These are phyloP conservation scores for Osmozyma mogii DNA, from an alignment of 805 yeast genomes.

Conservation along the genomic window DNA sequence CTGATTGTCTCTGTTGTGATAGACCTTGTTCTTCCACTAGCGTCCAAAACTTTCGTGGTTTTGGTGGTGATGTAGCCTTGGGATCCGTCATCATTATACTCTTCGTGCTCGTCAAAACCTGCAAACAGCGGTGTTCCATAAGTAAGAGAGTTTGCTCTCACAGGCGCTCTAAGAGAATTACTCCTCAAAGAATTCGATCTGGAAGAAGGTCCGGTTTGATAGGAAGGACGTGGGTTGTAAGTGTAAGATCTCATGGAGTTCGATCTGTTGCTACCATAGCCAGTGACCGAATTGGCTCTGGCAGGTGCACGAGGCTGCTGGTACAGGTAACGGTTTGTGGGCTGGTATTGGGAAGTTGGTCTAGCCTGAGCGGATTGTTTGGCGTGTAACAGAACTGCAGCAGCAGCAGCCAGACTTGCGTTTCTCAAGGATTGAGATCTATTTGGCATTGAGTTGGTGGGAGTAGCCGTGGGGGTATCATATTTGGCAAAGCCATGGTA, in stretches of 20 bases:
- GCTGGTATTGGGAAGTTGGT: background rate
- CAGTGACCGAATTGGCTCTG: constrained; percentile 18
- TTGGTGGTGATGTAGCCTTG: constrained; percentile 31
- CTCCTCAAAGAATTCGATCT: constrained; percentile 1
- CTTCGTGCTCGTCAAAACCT: constrained; percentile 6
- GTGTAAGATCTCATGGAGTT: constrained; percentile 29
- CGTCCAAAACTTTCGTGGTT: constrained; percentile 44
- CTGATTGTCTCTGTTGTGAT: constrained; percentile 48
- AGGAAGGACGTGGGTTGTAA: constrained; percentile 34
- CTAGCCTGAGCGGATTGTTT: constrained; percentile 6
- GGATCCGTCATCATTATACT: constrained; percentile 15
- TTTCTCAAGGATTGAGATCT: constrained; percentile 20
- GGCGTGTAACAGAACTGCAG: constrained; percentile 30
- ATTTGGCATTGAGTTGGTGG: constrained; percentile 11
- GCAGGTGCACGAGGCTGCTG: constrained; percentile 2
- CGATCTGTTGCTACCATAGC: constrained; percentile 13
- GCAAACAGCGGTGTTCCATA: background rate
- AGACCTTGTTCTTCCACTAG: constrained; percentile 45
- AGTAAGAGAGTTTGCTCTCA: constrained; percentile 1
- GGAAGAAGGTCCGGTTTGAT: constrained; percentile 22
- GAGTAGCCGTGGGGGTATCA: constrained; percentile 22
- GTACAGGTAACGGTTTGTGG: constrained; percentile 1
- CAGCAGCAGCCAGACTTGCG: constrained; percentile 36
- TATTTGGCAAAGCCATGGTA: constrained; percentile 30
- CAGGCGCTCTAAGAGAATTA: constrained; percentile 4